Percentiles rank a stretch among this genome's conserved stretches.
Conservation (phyloP, 2,329 filamentous ascomycete genomes). For the Xylariaceae sp. region DNA sequence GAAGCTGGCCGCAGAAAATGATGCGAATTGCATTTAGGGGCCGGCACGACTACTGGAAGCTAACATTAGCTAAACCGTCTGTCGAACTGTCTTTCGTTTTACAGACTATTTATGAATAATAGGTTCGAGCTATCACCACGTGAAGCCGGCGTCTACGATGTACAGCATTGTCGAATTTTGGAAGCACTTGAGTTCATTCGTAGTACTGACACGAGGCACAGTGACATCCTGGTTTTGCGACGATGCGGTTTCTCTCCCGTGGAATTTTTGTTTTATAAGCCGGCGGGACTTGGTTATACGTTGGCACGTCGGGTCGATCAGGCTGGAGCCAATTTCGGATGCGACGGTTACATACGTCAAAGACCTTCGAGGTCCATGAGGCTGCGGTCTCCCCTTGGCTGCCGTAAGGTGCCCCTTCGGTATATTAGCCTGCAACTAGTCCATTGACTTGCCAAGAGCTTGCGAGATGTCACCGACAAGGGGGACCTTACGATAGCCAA, state of each 20-base stretch:
- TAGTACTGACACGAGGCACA: not conserved
- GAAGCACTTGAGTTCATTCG: not conserved
- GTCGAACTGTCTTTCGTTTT: not conserved
- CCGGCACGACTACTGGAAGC: slow-evolving; percentile 4
- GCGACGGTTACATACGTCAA: no score
- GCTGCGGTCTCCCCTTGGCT: no score
- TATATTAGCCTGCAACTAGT: no score
- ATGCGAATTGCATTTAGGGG: slow-evolving; percentile 2
- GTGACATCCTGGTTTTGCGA: not conserved
- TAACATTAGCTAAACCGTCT: slow-evolving; percentile 1
- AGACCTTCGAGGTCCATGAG: no score
- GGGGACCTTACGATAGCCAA: no score
- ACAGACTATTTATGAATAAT: not conserved
- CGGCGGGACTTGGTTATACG: not conserved
- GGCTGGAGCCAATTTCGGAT: no score
- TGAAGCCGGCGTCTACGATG: not conserved
- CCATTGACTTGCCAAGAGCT: no score
- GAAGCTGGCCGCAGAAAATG: slow-evolving; percentile 6
- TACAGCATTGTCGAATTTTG: not conserved
- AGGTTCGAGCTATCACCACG: not conserved
- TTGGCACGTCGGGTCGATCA: not conserved
- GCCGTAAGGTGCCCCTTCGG: no score
- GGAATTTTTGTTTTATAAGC: not conserved
- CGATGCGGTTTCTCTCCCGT: not conserved
- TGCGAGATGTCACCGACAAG: no score